Conservation (phyloP, 805 yeast species). For the Barnettozyma californica region DNA sequence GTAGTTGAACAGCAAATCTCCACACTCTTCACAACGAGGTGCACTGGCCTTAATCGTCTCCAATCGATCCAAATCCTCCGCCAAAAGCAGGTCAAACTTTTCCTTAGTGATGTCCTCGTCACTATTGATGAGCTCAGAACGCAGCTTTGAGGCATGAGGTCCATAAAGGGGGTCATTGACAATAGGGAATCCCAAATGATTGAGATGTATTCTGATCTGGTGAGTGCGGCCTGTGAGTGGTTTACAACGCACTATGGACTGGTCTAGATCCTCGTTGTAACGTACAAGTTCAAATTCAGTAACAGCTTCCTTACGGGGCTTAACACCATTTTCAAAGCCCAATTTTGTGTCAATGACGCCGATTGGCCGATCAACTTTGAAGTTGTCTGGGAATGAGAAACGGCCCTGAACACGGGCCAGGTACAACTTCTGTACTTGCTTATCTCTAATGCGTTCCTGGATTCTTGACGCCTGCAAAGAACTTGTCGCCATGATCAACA, state of each 20-base stretch:
- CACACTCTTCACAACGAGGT: conserved; percentile 17
- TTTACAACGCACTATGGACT: conserved; percentile 62
- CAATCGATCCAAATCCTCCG: conserved; percentile 12
- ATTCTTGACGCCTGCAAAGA: conserved; percentile 9
- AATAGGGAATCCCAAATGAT: conserved; percentile 79
- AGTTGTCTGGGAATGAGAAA: conserved; percentile 50
- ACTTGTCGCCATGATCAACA: conserved; percentile 51
- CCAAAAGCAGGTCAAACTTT: conserved; percentile 11
- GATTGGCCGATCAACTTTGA: conserved; percentile 60
- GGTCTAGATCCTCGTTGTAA: conserved; percentile 8
- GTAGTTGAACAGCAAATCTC: conserved; percentile 13
- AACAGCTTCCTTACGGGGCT: conserved; percentile 52
- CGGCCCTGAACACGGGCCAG: conserved; percentile 84
- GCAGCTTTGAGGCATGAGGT: conserved; percentile 10
- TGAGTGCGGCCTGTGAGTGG: conserved; percentile 95
- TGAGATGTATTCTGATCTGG: conserved; percentile 91
- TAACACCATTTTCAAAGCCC: conserved; percentile 47
- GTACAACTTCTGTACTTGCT: conserved; percentile 75
- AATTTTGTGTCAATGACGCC: conserved; percentile 67
- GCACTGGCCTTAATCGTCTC: conserved; percentile 32
- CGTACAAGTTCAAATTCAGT: conserved; percentile 41
- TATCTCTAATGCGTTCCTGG: conserved; percentile 59
- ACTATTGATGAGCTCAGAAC: conserved; percentile 10
- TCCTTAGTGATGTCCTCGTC: conserved; percentile 6
- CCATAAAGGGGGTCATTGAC: conserved; percentile 80